phyloP scores from a whole-genome alignment of 192 early-diverging fungal species.

The Umbelopsis sp. region DNA sequence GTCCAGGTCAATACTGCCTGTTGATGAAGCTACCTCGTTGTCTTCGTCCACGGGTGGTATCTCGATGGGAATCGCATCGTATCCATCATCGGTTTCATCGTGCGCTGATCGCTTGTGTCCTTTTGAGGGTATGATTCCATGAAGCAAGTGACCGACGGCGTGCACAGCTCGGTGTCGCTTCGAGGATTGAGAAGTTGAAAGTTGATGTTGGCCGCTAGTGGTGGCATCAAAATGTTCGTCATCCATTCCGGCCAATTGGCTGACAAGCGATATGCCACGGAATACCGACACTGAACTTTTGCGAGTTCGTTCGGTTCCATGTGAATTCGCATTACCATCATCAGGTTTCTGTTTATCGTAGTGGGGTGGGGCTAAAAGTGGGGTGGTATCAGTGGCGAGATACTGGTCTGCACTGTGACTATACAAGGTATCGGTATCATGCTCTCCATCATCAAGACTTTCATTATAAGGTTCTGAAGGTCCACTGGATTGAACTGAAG shows the following conservation, averaged over 20 bases:
- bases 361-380: neutral
- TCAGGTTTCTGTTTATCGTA: constrained; percentile 6
- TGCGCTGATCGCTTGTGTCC: neutral
- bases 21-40: neutral
- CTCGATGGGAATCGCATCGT: neutral
- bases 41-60: neutral
- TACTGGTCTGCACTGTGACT: neutral
- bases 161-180: neutral
- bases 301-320: neutral
- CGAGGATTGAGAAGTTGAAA: constrained; percentile 1
- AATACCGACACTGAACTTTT: neutral
- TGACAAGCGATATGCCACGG: constrained; percentile 1
- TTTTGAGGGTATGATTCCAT: constrained; percentile 8
- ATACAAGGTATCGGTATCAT: constrained; percentile 12
- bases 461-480: neutral
- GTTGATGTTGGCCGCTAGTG: neutral
- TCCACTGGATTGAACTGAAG: neutral
- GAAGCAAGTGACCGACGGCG: neutral
- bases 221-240: neutral
- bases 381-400: neutral
- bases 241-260: constrained; percentile 11
- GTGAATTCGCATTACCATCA: neutral
- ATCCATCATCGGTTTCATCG: neutral
- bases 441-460: neutral
- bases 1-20: neutral